Percentiles rank a stretch among this genome's conserved stretches.
These are phyloP conservation scores for Amorphotheca resinae DNA, from an alignment of 495 filamentous ascomycete genomes.

Conservation along the genomic window DNA sequence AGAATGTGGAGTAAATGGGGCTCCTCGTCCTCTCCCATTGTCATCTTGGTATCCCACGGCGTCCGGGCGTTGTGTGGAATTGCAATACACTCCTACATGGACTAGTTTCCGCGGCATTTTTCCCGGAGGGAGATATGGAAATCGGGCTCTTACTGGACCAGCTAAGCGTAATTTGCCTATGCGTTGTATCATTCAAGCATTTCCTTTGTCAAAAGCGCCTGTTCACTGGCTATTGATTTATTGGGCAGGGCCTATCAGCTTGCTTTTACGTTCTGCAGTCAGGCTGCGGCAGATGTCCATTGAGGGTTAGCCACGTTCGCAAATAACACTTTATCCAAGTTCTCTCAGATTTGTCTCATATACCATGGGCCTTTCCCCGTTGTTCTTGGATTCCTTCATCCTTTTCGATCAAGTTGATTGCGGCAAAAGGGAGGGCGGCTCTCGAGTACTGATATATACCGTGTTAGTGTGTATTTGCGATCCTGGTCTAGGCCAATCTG, in stretches of 20 bases:
- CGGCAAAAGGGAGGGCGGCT: background rate
- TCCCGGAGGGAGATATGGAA: conserved; percentile 16
- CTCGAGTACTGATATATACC: conserved; percentile 8
- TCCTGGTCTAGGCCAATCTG: conserved; percentile 8
- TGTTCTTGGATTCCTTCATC: conserved; percentile 5
- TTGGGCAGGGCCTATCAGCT: conserved; percentile 18
- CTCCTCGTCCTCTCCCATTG: conserved; percentile 1
- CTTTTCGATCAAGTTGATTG: background rate
- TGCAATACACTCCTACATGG: conserved; percentile 14
- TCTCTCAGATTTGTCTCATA: conserved; percentile 13
- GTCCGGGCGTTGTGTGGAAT: conserved; percentile 14
- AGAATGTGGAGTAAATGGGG: conserved; percentile 17
- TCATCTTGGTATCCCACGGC: conserved; percentile 15
- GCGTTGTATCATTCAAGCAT: conserved; percentile 23
- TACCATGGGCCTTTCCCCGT: conserved; percentile 10
- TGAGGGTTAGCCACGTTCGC: conserved; percentile 20
- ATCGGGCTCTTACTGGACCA: conserved; percentile 21
- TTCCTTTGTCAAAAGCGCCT: conserved; percentile 20
- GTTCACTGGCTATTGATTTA: conserved; percentile 18
- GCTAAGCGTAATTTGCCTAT: conserved; percentile 21
- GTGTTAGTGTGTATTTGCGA: conserved; percentile 6
- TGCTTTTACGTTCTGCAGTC: conserved; percentile 16
- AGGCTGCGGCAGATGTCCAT: conserved; percentile 20
- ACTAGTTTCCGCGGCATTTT: conserved; percentile 14
- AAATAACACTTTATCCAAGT: conserved; percentile 18